A percentile compares a stretch with the other conserved stretches of the same genome.
Conservation (phyloP, 2,329 filamentous ascomycete genomes). For the Penicillium sp. region DNA sequence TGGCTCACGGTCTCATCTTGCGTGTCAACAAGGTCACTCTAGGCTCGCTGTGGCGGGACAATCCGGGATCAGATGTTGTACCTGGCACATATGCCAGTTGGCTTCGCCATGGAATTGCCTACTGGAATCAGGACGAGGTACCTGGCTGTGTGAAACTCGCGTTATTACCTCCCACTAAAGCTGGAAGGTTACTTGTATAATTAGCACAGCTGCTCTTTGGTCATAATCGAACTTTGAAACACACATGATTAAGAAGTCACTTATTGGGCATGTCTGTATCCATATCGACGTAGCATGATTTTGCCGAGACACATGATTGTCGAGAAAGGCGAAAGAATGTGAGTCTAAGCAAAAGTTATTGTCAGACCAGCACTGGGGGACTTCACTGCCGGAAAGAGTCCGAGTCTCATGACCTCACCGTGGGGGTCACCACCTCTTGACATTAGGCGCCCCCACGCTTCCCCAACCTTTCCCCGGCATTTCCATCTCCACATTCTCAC, state of each 20-base stretch:
- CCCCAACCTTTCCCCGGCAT: background rate
- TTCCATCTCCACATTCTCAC: background rate
- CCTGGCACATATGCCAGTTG: conserved; percentile 58
- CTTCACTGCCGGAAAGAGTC: too few relatives aligned
- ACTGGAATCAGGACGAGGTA: conserved; percentile 50
- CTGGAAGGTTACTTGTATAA: background rate
- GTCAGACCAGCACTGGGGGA: too few relatives aligned
- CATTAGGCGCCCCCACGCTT: background rate
- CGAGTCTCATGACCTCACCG: background rate
- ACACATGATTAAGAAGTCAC: too few relatives aligned
- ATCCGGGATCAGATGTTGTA: conserved; percentile 52
- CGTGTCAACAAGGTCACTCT: conserved; percentile 54
- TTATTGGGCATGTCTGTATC: too few relatives aligned
- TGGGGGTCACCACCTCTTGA: background rate
- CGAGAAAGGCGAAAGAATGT: too few relatives aligned
- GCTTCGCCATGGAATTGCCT: conserved; percentile 50
- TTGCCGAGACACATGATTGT: too few relatives aligned
- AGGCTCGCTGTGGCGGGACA: conserved; percentile 55
- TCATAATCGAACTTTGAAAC: too few relatives aligned
- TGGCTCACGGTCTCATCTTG: conserved; percentile 58
- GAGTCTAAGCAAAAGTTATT: too few relatives aligned
- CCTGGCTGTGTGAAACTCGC: conserved; percentile 25
- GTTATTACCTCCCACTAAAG: background rate
- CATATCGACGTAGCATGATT: too few relatives aligned
- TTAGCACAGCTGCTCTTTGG: too few relatives aligned